These are phyloP conservation scores for Ensete glaucum DNA, from an alignment of 176 grass and related monocot species.

Conservation along the genomic window DNA sequence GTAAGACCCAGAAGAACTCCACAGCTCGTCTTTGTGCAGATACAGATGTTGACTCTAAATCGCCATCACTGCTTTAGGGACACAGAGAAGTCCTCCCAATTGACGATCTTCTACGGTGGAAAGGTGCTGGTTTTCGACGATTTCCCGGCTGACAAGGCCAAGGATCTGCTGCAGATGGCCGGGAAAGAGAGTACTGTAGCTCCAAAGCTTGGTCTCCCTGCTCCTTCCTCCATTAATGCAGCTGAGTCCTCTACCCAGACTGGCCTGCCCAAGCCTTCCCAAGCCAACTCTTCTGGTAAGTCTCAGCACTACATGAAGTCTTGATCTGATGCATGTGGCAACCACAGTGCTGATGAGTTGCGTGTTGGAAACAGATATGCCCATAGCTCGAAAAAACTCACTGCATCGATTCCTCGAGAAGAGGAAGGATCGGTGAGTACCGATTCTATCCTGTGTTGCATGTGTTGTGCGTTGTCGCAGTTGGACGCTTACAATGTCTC, in stretches of 20 bases:
- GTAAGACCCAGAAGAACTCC: not conserved
- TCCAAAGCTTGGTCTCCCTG: not conserved
- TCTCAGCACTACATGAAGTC: not conserved
- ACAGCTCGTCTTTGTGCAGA: too few relatives aligned
- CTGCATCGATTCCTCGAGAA: slow-evolving; percentile 19
- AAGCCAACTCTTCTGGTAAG: not conserved
- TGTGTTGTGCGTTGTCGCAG: not conserved
- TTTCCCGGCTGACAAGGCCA: slow-evolving; percentile 12
- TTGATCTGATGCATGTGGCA: too few relatives aligned
- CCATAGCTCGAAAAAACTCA: slow-evolving; percentile 11
- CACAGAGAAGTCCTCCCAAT: not conserved
- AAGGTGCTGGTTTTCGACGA: slow-evolving; percentile 11
- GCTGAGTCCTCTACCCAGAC: not conserved
- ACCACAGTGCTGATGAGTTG: not conserved
- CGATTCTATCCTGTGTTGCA: not conserved
- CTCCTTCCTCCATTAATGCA: not conserved
- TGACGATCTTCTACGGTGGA: slow-evolving; percentile 14
- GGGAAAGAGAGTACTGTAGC: not conserved
- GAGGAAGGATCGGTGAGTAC: slow-evolving; percentile 18
- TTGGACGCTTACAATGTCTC: too few relatives aligned
- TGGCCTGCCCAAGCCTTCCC: not conserved
- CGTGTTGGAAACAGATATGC: slow-evolving; percentile 14
- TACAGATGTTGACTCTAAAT: not conserved
- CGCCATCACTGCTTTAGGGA: not conserved
- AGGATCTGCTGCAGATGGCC: slow-evolving; percentile 11